Base-by-base conservation (phyloP, 768 basidiomycete genomes). In the Coprinellus micaceus region DNA sequence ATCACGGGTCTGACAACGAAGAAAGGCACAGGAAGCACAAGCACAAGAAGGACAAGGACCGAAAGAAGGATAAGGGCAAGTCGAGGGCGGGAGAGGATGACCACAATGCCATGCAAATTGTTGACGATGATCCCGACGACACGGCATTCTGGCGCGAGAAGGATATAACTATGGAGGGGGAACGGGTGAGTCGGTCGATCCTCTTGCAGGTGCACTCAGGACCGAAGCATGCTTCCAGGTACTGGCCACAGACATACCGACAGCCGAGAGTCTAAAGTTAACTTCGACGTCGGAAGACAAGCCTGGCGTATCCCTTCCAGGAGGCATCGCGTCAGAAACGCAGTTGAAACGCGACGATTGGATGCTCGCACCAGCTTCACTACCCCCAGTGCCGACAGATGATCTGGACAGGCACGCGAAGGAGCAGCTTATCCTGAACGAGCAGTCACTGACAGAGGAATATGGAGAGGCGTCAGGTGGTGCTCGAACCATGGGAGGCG, bases 101-200 rank as follows among this genome's bases (percentile, higher is more conserved):
- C 63, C 81, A 78, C 65, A 69, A 56, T 40, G 69, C 57, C 69
- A 74, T 81, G 52, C 68, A 73, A 36, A 78, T 80, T 30, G 69
- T 87, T 25, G 91, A 91, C 66, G 89, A 93, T 63, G 88, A 94
- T 65, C 77, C 80, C 15, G 75, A 83, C 58, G 86, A 84, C 66
- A 84, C 86, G 17, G 85, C 85, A 54, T 81, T 91, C 74, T 94
- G 93, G 93, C 80, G 86, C 22, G 94, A 94, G 74, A 92, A 91
- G 76, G 90, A 91, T 62, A 84, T 92, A 36, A 85, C 85, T 64
- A 81, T 85, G 74, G 87, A 87, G 52, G 85, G 88, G 17, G 87
- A 89, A 69, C 76, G 78, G 66, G 89, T 91, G 67, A 62, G 84
- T 78, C 22, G 7, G 19, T 51, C 52, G 40, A 17, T 19, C 19